Evolutionary conservation across 1,284 basidiomycete species (phyloP), one percentile per base, ranked within the genome.

Genomic region (Cystobasidium sp.): DNA sequence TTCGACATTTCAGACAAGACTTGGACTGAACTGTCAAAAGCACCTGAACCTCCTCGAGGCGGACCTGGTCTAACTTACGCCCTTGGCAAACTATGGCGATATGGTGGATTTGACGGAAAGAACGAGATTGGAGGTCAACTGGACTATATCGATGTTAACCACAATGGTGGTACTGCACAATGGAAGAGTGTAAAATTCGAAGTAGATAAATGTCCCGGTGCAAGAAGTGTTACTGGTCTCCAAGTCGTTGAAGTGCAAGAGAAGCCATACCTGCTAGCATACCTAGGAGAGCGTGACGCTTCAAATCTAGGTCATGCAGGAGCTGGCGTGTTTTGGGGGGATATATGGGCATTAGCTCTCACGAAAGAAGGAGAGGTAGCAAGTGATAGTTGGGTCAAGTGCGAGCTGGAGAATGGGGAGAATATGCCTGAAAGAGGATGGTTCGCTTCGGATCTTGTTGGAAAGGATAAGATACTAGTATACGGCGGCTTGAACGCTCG

Each of bases 21-120:
- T 24, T 86, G 85, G 85, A 59, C 79, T 47, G 24, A 53, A 18
- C 80, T 83, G 14, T 78, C 83, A 22, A 76, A 80, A 22, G 85
- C 83, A 0, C 85, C 85, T 1, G 82, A 79, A 0, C 83, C 82
- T 3, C 80, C 79, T 0, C 81, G 84, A 3, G 84, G 85, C 9
- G 83, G 83, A 9, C 84, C 83, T 0, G 80, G 78, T 3, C 77
- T 84, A 37, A 62, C 76, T 18, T 70, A 31, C 22, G 69, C 10
- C 44, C 70, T 68, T n/a, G 61, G 22, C 12, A 63, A 62, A 52
- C 46, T 70, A 12, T 70, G 58, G 55, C 43, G 68, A 61, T 70
- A 53, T 37, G 68, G 68, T 43, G 68, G 68, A n/a, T 70, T 70
- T 39, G 68, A 70, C 41, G 68, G 68, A 9, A 70, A 70, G 44